These are phyloP conservation scores for Fusarium liriodendri DNA, from an alignment of 2,329 filamentous ascomycete genomes.

Conservation along the genomic window DNA sequence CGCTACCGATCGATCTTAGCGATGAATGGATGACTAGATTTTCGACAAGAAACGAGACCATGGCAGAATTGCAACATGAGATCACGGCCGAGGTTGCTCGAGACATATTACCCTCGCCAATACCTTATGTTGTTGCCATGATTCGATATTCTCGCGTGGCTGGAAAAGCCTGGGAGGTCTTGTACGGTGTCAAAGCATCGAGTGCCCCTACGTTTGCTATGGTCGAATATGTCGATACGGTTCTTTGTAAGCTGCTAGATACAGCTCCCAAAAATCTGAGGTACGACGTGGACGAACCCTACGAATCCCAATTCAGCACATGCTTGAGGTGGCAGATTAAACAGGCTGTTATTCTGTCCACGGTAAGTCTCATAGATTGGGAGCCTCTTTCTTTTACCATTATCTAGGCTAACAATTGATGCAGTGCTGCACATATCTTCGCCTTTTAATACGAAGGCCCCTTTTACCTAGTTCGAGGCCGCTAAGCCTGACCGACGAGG, in stretches of 20 bases:
- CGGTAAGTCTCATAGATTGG: neutral
- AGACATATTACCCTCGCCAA: slow-evolving; percentile 2
- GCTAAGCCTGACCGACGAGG: slow-evolving; percentile 9
- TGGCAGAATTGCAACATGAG: slow-evolving; percentile 9
- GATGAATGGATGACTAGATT: slow-evolving; percentile 29
- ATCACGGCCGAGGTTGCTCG: slow-evolving; percentile 4
- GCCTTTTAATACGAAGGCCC: slow-evolving; percentile 26
- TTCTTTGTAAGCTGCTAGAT: slow-evolving; percentile 13
- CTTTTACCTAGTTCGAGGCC: neutral
- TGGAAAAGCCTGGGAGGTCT: slow-evolving; percentile 31
- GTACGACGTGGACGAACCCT: slow-evolving; percentile 4
- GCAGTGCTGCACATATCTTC: slow-evolving; percentile 32
- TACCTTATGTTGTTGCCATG: slow-evolving; percentile 28
- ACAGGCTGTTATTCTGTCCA: slow-evolving; percentile 17
- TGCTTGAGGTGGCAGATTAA: slow-evolving; percentile 25
- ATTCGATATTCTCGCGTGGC: slow-evolving; percentile 27
- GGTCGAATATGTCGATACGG: slow-evolving; percentile 27
- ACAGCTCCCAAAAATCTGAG: slow-evolving; percentile 8
- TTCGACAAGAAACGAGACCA: neutral
- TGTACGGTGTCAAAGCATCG: slow-evolving; percentile 25
- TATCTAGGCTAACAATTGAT: neutral
- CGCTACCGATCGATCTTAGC: slow-evolving; percentile 22
- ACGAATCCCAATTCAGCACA: slow-evolving; percentile 18
- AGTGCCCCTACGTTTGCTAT: slow-evolving; percentile 15
- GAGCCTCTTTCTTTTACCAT: neutral